Evolutionary conservation across 768 basidiomycete genomes (phyloP), one percentile per base, ranked within the genome.

Genomic region (Cystobasidium onofrii): DNA sequence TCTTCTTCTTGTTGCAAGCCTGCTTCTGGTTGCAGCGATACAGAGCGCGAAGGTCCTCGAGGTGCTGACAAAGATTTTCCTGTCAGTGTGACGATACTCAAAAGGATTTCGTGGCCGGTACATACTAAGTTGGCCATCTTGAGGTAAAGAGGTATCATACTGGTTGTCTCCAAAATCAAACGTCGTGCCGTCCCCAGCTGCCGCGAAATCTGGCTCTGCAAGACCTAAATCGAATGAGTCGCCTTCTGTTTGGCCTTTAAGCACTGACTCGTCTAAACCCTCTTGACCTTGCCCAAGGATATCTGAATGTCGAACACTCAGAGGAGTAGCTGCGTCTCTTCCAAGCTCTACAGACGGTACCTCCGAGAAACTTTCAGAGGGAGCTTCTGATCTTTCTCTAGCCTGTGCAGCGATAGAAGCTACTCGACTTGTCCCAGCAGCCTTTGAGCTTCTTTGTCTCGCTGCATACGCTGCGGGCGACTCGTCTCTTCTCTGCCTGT

Each of bases 401-500:
- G 13, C 84, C 83, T 54, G 86, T 43, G 65, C 65, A 2, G 65
- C 65, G 44, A 67, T 67, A 7, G 74, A 17, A 25, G 74, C 73
- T 62, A 63, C 65, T 64, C 73, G n/a, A 54, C 74, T 62, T 29
- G 15, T 31, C 15, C 23, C 27, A 74, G 36, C 10, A 61, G 57
- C 18, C 33, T 61, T n/a, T 33, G 23, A 1, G 18, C 55, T 33
- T 18, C 34, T 7, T 34, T 74, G 46, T 73, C 75, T 23, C 60
- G 70, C 18, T 20, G 44, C 65, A 27, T 29, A 33, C 4, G 65
- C 44, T 20, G 44, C 41, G 17, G 41, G 43, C 15, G 29, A 64
- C 55, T 31, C 86, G 74, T 87, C 89, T 57, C 87, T 62, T 55
- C 13, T 41, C 57, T 36, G 62, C 60, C 12, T 73, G 64, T 44